Percentiles rank a stretch among this genome's conserved stretches.
These are phyloP conservation scores for Acanthamoeba triangularis DNA, from an alignment of 208 protist species.

Conservation along the genomic window DNA sequence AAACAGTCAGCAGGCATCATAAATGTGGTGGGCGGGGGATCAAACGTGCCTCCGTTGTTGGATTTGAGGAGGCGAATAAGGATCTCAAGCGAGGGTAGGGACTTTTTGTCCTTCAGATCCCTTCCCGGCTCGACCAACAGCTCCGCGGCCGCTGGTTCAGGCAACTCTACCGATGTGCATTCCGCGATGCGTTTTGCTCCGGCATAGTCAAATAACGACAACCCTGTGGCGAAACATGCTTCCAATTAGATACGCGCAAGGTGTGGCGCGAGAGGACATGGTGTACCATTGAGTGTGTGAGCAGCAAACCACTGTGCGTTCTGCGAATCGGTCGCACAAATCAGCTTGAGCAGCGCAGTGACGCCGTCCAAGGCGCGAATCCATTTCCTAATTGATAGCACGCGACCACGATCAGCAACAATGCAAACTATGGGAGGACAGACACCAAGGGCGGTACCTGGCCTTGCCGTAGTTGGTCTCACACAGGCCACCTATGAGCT, in stretches of 20 bases:
- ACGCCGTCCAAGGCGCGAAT: constrained; percentile 31
- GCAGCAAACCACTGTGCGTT: constrained; percentile 64
- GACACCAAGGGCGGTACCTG: not conserved
- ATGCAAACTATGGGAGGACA: not conserved
- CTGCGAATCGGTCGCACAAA: constrained; percentile 55
- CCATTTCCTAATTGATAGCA: not conserved
- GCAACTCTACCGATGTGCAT: constrained; percentile 21
- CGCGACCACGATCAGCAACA: not conserved
- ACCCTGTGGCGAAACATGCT: not conserved
- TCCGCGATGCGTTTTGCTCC: constrained; percentile 52
- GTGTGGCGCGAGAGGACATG: not conserved
- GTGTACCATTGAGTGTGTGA: constrained; percentile 36
- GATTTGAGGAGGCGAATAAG: constrained; percentile 50
- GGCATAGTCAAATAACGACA: constrained; percentile 24
- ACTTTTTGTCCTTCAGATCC: not conserved
- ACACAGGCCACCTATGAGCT: constrained; percentile 44
- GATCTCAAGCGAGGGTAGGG: constrained; percentile 29
- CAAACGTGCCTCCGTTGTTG: not conserved
- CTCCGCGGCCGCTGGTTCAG: not conserved
- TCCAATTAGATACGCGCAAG: not conserved
- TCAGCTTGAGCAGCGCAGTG: constrained; percentile 10
- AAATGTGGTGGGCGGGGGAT: not conserved
- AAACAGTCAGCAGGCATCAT: not conserved
- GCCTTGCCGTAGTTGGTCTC: constrained; percentile 67
- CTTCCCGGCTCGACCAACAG: constrained; percentile 9